These are phyloP conservation scores for Tanozyma kutaoensis DNA, from an alignment of 805 yeast genomes.

Conservation along the genomic window DNA sequence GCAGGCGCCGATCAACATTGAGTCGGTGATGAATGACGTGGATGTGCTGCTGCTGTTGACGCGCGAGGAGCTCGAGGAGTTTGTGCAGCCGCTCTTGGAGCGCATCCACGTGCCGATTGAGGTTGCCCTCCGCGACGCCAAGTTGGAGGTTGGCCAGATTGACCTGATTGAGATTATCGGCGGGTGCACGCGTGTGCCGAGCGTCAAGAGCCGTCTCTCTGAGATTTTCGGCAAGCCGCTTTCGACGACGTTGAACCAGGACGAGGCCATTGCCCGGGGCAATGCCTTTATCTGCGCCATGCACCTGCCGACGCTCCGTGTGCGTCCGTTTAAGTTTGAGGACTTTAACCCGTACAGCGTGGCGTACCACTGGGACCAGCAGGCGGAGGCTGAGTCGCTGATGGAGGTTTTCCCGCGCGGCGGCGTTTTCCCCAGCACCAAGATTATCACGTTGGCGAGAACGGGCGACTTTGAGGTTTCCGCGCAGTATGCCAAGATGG, in stretches of 20 bases:
- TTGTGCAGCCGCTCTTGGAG: conserved; percentile 67
- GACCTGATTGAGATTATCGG: conserved; percentile 94
- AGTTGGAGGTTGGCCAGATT: conserved; percentile 55
- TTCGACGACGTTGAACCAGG: conserved; percentile 94
- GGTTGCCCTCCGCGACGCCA: conserved; percentile 71
- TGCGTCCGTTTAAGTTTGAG: conserved; percentile 96
- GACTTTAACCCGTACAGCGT: conserved; percentile 88
- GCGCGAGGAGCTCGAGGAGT: conserved; percentile 89
- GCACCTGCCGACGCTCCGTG: conserved; percentile 98
- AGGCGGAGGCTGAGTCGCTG: conserved; percentile 81
- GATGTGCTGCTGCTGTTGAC: conserved; percentile 83
- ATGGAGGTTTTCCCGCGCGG: conserved; percentile 96
- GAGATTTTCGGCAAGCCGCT: conserved; percentile 47
- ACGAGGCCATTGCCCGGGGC: conserved; percentile 98
- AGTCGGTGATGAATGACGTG: conserved; percentile 93
- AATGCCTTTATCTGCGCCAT: conserved; percentile 73
- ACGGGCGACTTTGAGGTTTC: conserved; percentile 74
- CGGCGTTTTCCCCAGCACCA: conserved; percentile 86
- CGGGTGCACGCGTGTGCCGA: conserved; percentile 97
- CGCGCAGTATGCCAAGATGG: conserved; percentile 74
- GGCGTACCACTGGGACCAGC: conserved; percentile 89
- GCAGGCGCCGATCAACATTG: conserved; percentile 87
- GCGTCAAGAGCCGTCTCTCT: conserved; percentile 68
- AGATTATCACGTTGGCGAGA: conserved; percentile 89
- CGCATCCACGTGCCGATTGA: conserved; percentile 70